Percentiles rank a stretch among this genome's conserved stretches.
phyloP scores from a whole-genome alignment of 139 green algal genomes.

The Chlorella sp. region DNA sequence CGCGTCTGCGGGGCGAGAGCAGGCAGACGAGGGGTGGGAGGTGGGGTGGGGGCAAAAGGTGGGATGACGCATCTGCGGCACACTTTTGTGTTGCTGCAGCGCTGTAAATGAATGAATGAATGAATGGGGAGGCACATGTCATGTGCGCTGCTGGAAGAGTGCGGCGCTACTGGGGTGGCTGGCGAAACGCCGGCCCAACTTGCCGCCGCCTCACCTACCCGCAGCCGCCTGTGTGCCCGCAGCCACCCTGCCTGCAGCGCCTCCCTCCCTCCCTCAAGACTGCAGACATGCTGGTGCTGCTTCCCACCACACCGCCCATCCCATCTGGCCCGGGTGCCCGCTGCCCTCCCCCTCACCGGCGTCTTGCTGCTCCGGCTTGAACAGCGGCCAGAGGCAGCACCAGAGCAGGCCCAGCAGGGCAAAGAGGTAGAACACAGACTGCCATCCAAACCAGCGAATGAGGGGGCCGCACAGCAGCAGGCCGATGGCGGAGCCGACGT shows the following conservation, averaged over 20 bases:
- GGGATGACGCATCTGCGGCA: too few species aligned
- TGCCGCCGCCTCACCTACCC: too few species aligned
- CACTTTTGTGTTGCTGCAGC: too few species aligned
- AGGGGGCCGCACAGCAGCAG: slow-evolving; percentile 89
- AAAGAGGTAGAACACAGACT: slow-evolving; percentile 97
- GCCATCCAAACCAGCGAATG: slow-evolving; percentile 92
- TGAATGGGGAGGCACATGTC: neutral
- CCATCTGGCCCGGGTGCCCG: neutral
- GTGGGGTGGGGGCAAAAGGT: too few species aligned
- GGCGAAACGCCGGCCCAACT: too few species aligned
- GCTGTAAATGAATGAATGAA: too few species aligned
- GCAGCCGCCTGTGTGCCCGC: too few species aligned
- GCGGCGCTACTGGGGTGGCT: too few species aligned
- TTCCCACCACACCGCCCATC: too few species aligned
- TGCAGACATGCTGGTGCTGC: too few species aligned
- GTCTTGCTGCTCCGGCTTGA: slow-evolving; percentile 72
- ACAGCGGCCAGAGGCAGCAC: slow-evolving; percentile 80
- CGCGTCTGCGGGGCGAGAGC: neutral
- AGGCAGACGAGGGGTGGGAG: neutral
- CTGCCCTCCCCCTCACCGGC: neutral
- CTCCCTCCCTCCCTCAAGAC: too few species aligned
- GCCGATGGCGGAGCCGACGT: slow-evolving; percentile 87
- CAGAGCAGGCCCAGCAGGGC: slow-evolving; percentile 91
- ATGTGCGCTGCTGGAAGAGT: neutral
- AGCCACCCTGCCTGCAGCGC: too few species aligned